Base-by-base conservation (phyloP, 2,329 filamentous ascomycete genomes). In the Ophiosphaerella herpotricha region DNA sequence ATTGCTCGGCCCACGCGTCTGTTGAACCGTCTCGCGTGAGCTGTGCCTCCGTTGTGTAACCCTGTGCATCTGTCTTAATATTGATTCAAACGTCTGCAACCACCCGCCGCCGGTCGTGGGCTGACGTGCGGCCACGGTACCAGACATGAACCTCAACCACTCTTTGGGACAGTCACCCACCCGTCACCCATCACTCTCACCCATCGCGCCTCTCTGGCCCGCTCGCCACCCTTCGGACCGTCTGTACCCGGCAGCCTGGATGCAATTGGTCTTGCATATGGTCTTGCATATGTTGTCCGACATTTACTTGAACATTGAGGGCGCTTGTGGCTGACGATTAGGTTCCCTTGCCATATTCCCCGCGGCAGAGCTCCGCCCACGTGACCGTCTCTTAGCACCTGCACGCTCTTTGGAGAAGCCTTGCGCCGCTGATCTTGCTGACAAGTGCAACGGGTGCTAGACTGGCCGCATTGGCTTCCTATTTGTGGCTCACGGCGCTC, bases 11-110 rank as follows among this genome's bases (percentile, higher is more conserved):
- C 54, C 67, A 68, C 65, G 65, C 60, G 65, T 64, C 61, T 62
- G 61, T 60, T 59, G 53, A 61, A 65, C 61, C 41, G 50, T 59
- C 59, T 61, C 65, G 61, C 64, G 68, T 64, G 65, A 62, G 52
- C 57, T 61, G 46, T 50, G 58, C 61, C 59, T 57, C 55, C 46
- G 52, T 55, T 48, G 63, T 66, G 51, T 50, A 42, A 59, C 59
- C 39, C 39, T 58, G 57, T 55, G 55, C 50, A 24, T 39, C 54
- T 49, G 37, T 43, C 21, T 31, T 24, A 48, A 39, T 61, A 53
- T 63, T 56, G 56, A 55, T 50, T 52, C 48, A 47, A 43, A 52
- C 51, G 31, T 43, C 54, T 52, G 54, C 50, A 45, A 43, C 55
- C 36, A 47, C 40, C 37, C 37, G 41, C 13, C 18, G 18, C 18